Evolutionary conservation across 352 stramenopile species (phyloP).

Genomic region (Phytophthora idaei): DNA sequence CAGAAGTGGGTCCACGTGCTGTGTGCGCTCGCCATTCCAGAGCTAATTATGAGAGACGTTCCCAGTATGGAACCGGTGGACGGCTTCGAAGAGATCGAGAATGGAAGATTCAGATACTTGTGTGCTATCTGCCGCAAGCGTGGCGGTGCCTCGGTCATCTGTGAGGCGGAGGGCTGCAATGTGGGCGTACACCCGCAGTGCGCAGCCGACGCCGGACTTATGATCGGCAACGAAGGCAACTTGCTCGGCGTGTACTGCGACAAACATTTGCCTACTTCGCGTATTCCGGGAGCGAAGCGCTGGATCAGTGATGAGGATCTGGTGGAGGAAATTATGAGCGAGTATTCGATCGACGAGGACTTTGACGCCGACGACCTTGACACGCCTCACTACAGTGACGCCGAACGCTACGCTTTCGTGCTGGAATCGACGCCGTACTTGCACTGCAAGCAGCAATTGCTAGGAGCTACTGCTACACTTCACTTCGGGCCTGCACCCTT

Average conservation of each 20-base stretch:
- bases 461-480: conserved; percentile 50
- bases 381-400: conserved; percentile 36
- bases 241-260: conserved; percentile 81
- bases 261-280: conserved; percentile 74
- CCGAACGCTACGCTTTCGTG: conserved; percentile 72
- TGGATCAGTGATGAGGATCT: conserved; percentile 87
- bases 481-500: conserved; percentile 29
- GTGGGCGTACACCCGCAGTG: conserved; percentile 82
- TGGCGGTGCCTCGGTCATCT: conserved; percentile 80
- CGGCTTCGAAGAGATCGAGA: conserved; percentile 86
- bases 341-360: conserved; percentile 64
- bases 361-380: conserved; percentile 37
- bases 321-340: conserved; percentile 85
- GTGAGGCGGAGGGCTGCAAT: conserved; percentile 80
- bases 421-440: conserved; percentile 75
- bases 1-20: conserved; percentile 87
- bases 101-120: conserved; percentile 80
- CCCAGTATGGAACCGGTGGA: conserved; percentile 84
- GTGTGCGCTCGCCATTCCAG: conserved; percentile 84
- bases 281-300: conserved; percentile 77
- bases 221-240: conserved; percentile 79
- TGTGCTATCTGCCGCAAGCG: conserved; percentile 83
- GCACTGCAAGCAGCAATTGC: conserved; percentile 50
- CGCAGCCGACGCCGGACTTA: conserved; percentile 75
- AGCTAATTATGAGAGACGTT: conserved; percentile 84